Percentiles rank a stretch among this genome's conserved stretches.
These are phyloP conservation scores for Theileria parva DNA, from an alignment of 169 alveolate species.

Conservation along the genomic window DNA sequence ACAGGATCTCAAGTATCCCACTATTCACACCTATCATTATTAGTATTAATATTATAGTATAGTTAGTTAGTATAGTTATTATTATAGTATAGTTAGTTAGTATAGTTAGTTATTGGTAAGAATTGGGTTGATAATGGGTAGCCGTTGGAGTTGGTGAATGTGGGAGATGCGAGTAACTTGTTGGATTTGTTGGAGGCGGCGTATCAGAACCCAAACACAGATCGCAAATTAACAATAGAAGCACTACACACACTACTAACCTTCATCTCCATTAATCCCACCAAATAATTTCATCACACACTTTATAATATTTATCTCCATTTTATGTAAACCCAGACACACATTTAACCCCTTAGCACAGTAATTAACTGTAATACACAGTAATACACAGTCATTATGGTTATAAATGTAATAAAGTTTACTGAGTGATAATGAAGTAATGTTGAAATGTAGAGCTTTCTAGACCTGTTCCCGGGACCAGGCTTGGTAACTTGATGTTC, in stretches of 20 bases:
- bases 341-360: too few species aligned
- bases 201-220: conserved; percentile 56
- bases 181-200: conserved; percentile 66
- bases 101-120: not conserved
- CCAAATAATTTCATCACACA: conserved; percentile 9
- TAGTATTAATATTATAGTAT: not conserved
- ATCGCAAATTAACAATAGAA: conserved; percentile 45
- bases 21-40: not conserved
- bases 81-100: not conserved
- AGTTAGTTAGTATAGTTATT: not conserved
- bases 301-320: too few species aligned
- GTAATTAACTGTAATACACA: too few species aligned
- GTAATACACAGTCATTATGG: too few species aligned
- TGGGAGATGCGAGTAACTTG: conserved; percentile 53
- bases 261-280: conserved; percentile 55
- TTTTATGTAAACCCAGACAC: too few species aligned
- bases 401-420: too few species aligned
- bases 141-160: conserved; percentile 36
- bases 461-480: too few species aligned
- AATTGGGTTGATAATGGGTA: not conserved
- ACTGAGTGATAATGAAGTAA: too few species aligned
- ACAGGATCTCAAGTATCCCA: conserved; percentile 45
- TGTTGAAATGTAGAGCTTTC: too few species aligned
- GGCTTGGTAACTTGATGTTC: too few species aligned
- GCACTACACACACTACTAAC: conserved; percentile 64